Evolutionary conservation across 2,329 filamentous ascomycete species (phyloP).

Genomic region (Aphanoascus verrucosus): DNA sequence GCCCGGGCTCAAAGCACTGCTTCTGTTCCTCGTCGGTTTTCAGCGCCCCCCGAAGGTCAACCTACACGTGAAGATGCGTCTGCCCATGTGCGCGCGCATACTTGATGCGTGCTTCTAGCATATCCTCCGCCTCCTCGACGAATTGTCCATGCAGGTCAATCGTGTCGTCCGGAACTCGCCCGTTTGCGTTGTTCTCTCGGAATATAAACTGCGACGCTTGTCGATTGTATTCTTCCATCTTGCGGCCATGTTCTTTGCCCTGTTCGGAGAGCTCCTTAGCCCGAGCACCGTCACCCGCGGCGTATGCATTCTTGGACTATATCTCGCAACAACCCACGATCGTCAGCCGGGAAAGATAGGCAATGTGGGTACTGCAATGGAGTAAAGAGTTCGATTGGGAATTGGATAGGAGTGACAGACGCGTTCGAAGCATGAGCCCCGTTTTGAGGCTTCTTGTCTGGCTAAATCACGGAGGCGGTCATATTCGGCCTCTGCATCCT

Average conservation of each 20-base stretch:
- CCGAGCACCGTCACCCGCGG: conserved; percentile 66
- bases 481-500: conserved; percentile 71
- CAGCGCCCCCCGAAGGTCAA: neutral
- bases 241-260: conserved; percentile 70
- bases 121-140: conserved; percentile 87
- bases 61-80: conserved; percentile 70
- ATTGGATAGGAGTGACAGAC: conserved; percentile 34
- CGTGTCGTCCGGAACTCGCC: conserved; percentile 64
- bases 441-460: conserved; percentile 67
- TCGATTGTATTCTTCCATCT: conserved; percentile 80
- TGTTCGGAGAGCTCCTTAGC: conserved; percentile 77
- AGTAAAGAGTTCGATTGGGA: neutral
- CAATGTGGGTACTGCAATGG: neutral
- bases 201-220: conserved; percentile 93
- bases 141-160: conserved; percentile 93
- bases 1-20: neutral
- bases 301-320: conserved; percentile 69
- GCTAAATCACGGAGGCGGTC: conserved; percentile 79
- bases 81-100: conserved; percentile 64
- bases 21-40: too few species aligned
- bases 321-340: neutral
- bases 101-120: conserved; percentile 74
- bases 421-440: conserved; percentile 63
- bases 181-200: conserved; percentile 77
- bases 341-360: too few species aligned